Conservation (phyloP, 768 basidiomycete genomes). For the Rhodotorula kratochvilovae region DNA sequence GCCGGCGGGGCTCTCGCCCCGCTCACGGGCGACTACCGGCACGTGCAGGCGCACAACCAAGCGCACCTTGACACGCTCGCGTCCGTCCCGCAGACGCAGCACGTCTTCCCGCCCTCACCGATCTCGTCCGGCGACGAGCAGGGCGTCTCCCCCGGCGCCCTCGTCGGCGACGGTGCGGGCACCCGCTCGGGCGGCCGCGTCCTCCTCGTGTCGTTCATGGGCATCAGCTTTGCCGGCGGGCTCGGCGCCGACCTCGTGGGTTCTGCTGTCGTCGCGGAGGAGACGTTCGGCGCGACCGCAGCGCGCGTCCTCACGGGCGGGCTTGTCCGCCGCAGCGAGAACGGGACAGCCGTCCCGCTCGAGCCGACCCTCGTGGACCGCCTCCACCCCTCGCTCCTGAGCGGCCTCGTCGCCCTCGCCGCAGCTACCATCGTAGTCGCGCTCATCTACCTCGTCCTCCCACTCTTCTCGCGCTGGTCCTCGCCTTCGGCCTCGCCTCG, state of each 20-base stretch:
- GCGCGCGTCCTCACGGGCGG: constrained; percentile 27
- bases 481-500: neutral
- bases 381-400: constrained; percentile 34
- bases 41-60: constrained; percentile 24
- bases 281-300: neutral
- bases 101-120: constrained; percentile 33
- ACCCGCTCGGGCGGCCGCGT: constrained; percentile 12
- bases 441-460: constrained; percentile 22
- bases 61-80: constrained; percentile 29
- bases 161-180: neutral
- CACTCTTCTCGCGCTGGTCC: neutral
- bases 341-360: neutral
- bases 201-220: constrained; percentile 40
- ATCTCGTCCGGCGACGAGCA: constrained; percentile 19
- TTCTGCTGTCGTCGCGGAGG: constrained; percentile 20
- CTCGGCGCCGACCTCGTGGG: constrained; percentile 27
- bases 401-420: constrained; percentile 38
- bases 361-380: constrained; percentile 1
- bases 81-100: neutral
- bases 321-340: constrained; percentile 17
- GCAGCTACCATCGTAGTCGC: constrained; percentile 19
- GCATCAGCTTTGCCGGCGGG: constrained; percentile 41
- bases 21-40: constrained; percentile 20
- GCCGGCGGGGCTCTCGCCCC: constrained; percentile 7
- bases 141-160: constrained; percentile 20